Evolutionary conservation across 116 monocot species (phyloP), one percentile per base, ranked within the genome.

Genomic region (Thalassia testudinum): DNA sequence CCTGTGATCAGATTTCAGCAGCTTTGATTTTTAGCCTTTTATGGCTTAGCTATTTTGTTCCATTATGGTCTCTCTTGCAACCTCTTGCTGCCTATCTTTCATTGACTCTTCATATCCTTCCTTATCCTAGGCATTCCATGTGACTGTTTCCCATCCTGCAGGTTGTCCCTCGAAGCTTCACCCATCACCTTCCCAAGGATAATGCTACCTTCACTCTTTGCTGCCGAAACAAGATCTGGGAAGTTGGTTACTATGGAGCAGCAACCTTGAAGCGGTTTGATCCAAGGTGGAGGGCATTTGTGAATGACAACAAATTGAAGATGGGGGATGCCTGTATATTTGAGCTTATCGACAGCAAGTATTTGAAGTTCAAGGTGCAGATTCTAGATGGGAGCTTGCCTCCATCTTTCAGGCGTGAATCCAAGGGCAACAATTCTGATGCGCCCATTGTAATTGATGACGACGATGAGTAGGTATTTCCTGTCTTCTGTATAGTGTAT

Each of bases 271-370:
- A 37, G 58, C 60, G 67, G 6, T 58, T 82, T 12, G 64, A 70
- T 27, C 0, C 14, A 0, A 56, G 65, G 21, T 82, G 82, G 82
- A 65, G 21, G 7, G 38, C 48, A 0, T 82, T 82, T 30, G 74
- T 37, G 0, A 22, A 23, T 7, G 78, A 83, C 38, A 78, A 72
- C 52, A 60, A 53, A 12, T 56, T 83, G 23, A 69, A 52, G 57
- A 51, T 63, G 14, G 78, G 75, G 11, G 83, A 83, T 60, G 78
- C 72, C 6, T 75, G 74, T 16, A 55, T 75, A 5, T 83, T 83
- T 47, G 83, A 83, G 45, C 65, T 83, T 26, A 49, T 78, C 22
- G 65, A 68, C 34, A 45, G 19, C 12, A 43, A 65, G 47, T 52
- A 66, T 11, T 19, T 83, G 34, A 59, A 42, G 29, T 78, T 83